These are phyloP conservation scores for Pyrrhoderma lamaoense DNA, from an alignment of 1,284 basidiomycete genomes.

Conservation along the genomic window DNA sequence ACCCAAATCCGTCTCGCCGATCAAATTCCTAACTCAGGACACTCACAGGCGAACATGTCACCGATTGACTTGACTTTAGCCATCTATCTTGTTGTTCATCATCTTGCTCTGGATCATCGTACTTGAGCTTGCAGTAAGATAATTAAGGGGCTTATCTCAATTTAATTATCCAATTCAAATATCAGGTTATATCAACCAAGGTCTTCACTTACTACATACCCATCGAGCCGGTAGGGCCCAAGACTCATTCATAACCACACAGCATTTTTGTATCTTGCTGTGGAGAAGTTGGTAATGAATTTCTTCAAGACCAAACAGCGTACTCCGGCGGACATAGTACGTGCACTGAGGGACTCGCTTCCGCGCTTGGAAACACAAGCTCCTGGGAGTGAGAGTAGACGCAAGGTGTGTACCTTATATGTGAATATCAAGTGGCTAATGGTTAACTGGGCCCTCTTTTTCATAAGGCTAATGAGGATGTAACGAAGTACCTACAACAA, in stretches of 20 bases:
- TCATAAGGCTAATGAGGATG: conserved; percentile 74
- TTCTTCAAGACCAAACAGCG: conserved; percentile 90
- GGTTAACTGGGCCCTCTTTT: conserved; percentile 2
- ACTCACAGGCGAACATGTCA: no score
- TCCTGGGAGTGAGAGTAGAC: conserved; percentile 65
- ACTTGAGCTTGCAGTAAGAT: no score
- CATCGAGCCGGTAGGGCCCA: no score
- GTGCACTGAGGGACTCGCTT: conserved; percentile 72
- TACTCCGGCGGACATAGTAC: conserved; percentile 80
- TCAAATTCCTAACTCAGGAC: no score
- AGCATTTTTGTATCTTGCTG: not conserved
- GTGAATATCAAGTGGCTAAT: conserved; percentile 2
- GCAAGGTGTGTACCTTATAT: conserved; percentile 52
- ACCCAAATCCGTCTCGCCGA: no score
- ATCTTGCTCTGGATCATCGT: no score
- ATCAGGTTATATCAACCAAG: no score
- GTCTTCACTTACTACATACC: no score
- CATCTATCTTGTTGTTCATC: no score
- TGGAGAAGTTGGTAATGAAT: conserved; percentile 57
- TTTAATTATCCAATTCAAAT: no score
- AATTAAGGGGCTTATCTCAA: no score
- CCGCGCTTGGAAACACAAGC: conserved; percentile 67
- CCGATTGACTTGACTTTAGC: no score
- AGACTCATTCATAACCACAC: not conserved
- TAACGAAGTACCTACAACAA: conserved; percentile 83